Conservation (phyloP, 176 grass and related monocot genomes). For the Triticum dicoccoides region DNA sequence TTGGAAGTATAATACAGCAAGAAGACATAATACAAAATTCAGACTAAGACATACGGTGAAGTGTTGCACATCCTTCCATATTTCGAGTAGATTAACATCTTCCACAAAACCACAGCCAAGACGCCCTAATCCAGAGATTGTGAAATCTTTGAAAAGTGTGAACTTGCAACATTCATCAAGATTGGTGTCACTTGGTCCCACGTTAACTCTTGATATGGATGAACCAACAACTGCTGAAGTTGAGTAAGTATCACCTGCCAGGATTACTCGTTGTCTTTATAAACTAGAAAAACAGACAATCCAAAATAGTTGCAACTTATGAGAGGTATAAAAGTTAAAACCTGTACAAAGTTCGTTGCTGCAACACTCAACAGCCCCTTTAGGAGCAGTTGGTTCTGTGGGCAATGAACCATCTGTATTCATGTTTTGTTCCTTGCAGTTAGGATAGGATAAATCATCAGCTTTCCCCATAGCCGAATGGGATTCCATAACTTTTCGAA, state of each 20-base stretch:
- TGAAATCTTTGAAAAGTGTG: constrained; percentile 72
- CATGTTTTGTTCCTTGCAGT: constrained; percentile 30
- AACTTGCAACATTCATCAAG: constrained; percentile 41
- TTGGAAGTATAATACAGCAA: neutral
- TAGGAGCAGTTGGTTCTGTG: constrained; percentile 24
- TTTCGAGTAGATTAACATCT: constrained; percentile 54
- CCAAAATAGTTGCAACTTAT: neutral
- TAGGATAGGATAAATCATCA: constrained; percentile 22
- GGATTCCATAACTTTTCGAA: constrained; percentile 62
- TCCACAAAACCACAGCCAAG: constrained; percentile 63
- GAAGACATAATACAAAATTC: constrained; percentile 17
- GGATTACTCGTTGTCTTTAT: constrained; percentile 2
- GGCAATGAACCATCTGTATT: constrained; percentile 2
- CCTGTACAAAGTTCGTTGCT: neutral
- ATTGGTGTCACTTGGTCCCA: constrained; percentile 28
- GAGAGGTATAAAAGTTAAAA: neutral
- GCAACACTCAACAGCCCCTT: neutral
- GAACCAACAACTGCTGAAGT: constrained; percentile 13
- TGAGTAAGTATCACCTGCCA: constrained; percentile 16
- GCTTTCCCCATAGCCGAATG: constrained; percentile 9
- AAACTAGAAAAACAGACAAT: neutral
- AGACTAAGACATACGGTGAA: constrained; percentile 46
- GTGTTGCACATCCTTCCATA: constrained; percentile 60
- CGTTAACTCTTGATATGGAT: constrained; percentile 6
- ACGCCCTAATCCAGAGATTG: constrained; percentile 52